A percentile compares a stretch with the other conserved stretches of the same genome.
Evolutionary conservation across 495 filamentous ascomycete species (phyloP).

Genomic region (Penicillium nucicola): DNA sequence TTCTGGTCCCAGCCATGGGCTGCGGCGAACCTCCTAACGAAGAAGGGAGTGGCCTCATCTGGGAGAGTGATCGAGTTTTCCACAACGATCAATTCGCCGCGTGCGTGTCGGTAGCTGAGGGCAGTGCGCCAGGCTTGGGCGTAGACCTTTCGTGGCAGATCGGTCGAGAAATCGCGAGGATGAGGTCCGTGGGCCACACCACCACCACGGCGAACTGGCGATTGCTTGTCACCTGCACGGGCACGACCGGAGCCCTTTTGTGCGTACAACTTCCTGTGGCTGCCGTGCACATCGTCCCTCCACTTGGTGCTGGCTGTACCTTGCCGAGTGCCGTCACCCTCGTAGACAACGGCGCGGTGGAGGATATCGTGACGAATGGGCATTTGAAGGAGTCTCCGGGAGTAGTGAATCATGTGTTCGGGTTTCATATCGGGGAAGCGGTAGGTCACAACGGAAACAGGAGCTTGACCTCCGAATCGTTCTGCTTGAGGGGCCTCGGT

Average conservation of each 20-base stretch:
- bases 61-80: constrained; percentile 67
- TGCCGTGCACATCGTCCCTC: constrained; percentile 79
- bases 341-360: constrained; percentile 87
- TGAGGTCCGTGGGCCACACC: constrained; percentile 84
- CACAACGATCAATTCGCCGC: constrained; percentile 82
- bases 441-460: constrained; percentile 79
- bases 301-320: constrained; percentile 86
- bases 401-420: constrained; percentile 71
- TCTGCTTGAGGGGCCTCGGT: neutral
- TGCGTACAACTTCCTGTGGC: constrained; percentile 66
- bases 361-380: constrained; percentile 90
- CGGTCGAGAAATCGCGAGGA: constrained; percentile 82
- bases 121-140: constrained; percentile 95
- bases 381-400: constrained; percentile 74
- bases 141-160: constrained; percentile 85
- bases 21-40: constrained; percentile 61
- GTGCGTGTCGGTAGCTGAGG: constrained; percentile 81
- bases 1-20: constrained; percentile 68
- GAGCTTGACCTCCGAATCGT: constrained; percentile 22
- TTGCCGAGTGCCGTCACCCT: constrained; percentile 83
- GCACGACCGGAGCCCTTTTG: constrained; percentile 86
- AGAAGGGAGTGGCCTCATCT: constrained; percentile 49
- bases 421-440: constrained; percentile 89
- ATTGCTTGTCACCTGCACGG: constrained; percentile 75
- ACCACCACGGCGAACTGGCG: constrained; percentile 80